Evolutionary conservation across 73 alveolate genomes (phyloP).

Genomic region (Paramecium tetraurelia): DNA sequence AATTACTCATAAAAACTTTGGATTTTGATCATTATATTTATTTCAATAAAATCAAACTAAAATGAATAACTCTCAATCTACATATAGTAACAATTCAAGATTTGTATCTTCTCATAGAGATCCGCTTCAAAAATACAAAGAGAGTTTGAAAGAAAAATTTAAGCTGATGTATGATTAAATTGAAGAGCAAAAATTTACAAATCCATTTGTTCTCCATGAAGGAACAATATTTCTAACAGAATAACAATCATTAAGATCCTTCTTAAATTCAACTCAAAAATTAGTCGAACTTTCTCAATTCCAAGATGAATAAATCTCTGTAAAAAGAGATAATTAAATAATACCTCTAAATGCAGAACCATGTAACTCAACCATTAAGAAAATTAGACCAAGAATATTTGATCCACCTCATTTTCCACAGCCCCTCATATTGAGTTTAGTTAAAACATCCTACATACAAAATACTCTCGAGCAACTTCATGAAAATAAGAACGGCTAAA

Average conservation of each 20-base stretch:
- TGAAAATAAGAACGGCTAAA: background rate
- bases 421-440: background rate
- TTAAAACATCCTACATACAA: background rate
- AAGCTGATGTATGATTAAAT: background rate
- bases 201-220: background rate
- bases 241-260: background rate
- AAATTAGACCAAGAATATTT: background rate
- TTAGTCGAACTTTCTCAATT: background rate
- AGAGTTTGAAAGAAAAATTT: background rate
- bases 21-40: background rate
- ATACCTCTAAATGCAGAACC: background rate
- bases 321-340: background rate
- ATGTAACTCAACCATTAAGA: background rate
- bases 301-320: background rate
- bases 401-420: background rate
- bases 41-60: background rate
- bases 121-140: background rate
- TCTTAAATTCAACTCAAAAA: background rate
- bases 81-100: background rate
- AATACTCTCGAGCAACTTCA: background rate
- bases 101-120: background rate
- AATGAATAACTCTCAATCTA: slow-evolving; percentile 1
- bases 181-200: background rate
- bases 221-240: slow-evolving; percentile 10
- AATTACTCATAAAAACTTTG: slow-evolving; percentile 25